A percentile compares a stretch with the other conserved stretches of the same genome.
These are phyloP conservation scores for Cadophora sp. DNA, from an alignment of 2,329 filamentous ascomycete genomes.

Conservation along the genomic window DNA sequence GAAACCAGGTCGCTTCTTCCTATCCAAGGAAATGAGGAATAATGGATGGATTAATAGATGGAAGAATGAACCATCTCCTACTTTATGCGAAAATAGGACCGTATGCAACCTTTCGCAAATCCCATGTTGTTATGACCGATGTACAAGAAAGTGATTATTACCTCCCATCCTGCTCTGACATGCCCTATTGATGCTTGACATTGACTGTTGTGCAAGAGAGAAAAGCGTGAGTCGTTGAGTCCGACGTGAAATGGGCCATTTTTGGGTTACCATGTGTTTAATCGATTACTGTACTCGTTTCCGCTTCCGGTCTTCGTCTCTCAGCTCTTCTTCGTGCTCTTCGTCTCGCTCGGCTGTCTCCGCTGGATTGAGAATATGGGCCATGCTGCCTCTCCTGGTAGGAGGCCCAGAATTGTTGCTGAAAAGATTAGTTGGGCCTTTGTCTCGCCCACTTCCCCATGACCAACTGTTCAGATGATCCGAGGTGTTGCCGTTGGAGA, in stretches of 20 bases:
- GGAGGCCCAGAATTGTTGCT: slow-evolving; percentile 61
- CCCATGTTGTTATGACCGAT: slow-evolving; percentile 13
- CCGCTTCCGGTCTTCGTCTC: slow-evolving; percentile 63
- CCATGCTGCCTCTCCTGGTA: slow-evolving; percentile 74
- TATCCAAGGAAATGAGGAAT: slow-evolving; percentile 2
- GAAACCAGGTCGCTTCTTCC: neutral
- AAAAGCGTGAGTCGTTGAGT: slow-evolving; percentile 22
- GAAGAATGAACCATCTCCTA: neutral
- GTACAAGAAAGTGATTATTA: slow-evolving; percentile 22
- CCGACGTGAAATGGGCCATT: slow-evolving; percentile 8
- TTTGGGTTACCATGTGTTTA: neutral
- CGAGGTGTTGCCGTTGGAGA: slow-evolving; percentile 38
- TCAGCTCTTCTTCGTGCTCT: slow-evolving; percentile 69
- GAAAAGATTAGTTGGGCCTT: slow-evolving; percentile 37
- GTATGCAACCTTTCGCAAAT: slow-evolving; percentile 6
- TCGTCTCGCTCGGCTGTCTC: slow-evolving; percentile 71
- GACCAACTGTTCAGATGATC: slow-evolving; percentile 45
- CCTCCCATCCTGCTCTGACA: slow-evolving; percentile 1
- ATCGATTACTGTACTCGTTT: slow-evolving; percentile 59
- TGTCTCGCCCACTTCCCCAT: slow-evolving; percentile 42
- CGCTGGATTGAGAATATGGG: slow-evolving; percentile 73
- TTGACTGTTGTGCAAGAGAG: neutral
- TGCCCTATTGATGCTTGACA: slow-evolving; percentile 8
- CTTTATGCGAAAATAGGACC: neutral
- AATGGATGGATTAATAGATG: neutral